Evolutionary conservation across 768 basidiomycete genomes (phyloP).

Genomic region (Boletus fagicola): DNA sequence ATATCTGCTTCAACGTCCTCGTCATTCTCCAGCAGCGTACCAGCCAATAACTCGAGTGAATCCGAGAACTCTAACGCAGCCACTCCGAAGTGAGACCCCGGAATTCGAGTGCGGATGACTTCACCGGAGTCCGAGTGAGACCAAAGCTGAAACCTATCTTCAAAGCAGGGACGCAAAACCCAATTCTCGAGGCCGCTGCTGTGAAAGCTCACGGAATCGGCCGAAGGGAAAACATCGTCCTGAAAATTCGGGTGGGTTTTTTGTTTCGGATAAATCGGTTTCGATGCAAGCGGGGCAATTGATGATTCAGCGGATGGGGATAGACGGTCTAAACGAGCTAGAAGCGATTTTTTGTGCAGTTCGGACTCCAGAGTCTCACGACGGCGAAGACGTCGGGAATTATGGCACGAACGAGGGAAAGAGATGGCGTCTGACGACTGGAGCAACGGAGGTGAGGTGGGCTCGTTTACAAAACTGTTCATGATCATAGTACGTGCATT

Average conservation of each 20-base stretch:
- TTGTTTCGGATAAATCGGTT: conserved; percentile 27
- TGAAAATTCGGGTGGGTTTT: conserved; percentile 36
- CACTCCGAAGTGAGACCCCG: conserved; percentile 54
- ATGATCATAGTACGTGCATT: conserved; percentile 44
- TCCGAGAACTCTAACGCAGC: conserved; percentile 73
- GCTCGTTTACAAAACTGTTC: conserved; percentile 43
- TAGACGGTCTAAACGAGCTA: conserved; percentile 43
- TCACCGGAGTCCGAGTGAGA: conserved; percentile 40
- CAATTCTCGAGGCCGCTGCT: conserved; percentile 66
- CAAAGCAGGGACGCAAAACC: conserved; percentile 72
- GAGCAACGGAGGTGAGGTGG: conserved; percentile 50
- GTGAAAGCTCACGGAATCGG: conserved; percentile 18
- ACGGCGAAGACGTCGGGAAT: conserved; percentile 35
- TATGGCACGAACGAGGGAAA: conserved; percentile 61
- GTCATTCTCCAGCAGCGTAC: conserved; percentile 33
- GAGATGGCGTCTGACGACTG: conserved; percentile 34
- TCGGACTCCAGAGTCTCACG: conserved; percentile 42
- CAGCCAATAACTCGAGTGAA: conserved; percentile 61
- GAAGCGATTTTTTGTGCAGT: conserved; percentile 52
- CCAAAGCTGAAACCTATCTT: conserved; percentile 64
- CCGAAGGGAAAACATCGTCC: conserved; percentile 23
- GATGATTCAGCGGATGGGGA: conserved; percentile 41
- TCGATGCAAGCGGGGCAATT: conserved; percentile 45
- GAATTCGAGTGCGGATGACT: conserved; percentile 38
- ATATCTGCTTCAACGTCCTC: conserved; percentile 11